phyloP scores from a whole-genome alignment of 23 red algal genomes.

The Chondrus crispus region DNA sequence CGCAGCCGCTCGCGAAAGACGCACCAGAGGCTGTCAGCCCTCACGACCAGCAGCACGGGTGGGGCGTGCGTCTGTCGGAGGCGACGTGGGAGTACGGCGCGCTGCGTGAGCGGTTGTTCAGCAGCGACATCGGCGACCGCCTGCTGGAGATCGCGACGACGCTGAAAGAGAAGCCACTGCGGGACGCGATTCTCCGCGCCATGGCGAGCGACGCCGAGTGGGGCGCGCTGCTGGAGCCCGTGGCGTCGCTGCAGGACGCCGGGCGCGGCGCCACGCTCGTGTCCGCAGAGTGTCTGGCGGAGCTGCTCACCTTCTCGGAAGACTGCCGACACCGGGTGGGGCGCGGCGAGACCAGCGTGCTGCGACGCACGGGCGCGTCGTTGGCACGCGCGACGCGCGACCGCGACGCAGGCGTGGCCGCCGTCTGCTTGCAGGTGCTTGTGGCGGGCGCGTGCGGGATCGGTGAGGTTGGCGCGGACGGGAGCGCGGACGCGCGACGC shows the following conservation, averaged over 20 bases:
- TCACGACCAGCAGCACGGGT: neutral
- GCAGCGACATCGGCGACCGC: neutral
- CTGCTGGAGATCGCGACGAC: neutral
- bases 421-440: neutral
- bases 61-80: neutral
- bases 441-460: neutral
- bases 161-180: neutral
- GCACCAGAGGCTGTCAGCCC: too few species aligned
- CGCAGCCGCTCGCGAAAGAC: too few species aligned
- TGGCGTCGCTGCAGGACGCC: neutral
- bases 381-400: neutral
- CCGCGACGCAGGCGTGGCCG: neutral
- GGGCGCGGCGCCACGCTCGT: neutral
- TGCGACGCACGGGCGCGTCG: neutral
- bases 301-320: neutral
- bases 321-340: neutral
- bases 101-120: neutral
- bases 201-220: neutral
- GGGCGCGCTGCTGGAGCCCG: neutral
- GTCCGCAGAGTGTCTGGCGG: neutral
- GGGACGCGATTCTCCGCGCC: neutral
- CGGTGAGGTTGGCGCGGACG: neutral
- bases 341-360: neutral
- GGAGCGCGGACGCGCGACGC: neutral
- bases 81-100: neutral